Percentiles rank a stretch among this genome's conserved stretches.
These are phyloP conservation scores for Pyrenula massariospora DNA, from an alignment of 495 filamentous ascomycete species.

Conservation along the genomic window DNA sequence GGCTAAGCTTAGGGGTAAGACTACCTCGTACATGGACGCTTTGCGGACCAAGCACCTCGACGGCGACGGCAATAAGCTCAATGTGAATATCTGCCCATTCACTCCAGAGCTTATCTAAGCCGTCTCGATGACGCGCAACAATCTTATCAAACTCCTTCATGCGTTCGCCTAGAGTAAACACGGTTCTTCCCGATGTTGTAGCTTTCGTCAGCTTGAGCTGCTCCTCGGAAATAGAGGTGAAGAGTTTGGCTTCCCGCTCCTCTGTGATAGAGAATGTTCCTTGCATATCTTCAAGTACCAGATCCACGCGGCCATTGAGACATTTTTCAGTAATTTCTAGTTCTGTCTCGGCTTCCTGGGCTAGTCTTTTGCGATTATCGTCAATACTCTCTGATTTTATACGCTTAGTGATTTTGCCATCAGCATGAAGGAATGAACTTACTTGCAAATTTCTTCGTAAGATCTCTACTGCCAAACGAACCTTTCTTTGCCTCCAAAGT, in stretches of 20 bases:
- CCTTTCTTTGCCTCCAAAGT: background rate
- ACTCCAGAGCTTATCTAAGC: constrained; percentile 5
- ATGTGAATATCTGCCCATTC: constrained; percentile 9
- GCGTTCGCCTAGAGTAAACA: constrained; percentile 6
- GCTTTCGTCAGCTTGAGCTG: constrained; percentile 3
- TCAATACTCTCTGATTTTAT: background rate
- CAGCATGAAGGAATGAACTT: background rate
- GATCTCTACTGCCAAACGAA: background rate
- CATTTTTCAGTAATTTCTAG: constrained; percentile 2
- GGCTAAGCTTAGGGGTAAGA: background rate
- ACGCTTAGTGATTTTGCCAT: background rate
- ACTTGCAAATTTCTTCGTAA: background rate
- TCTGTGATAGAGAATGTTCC: background rate
- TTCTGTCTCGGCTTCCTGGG: constrained; percentile 1
- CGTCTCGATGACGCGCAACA: constrained; percentile 4
- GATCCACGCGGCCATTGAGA: background rate
- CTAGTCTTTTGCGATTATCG: background rate
- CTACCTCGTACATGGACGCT: background rate
- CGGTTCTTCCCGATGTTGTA: constrained; percentile 3
- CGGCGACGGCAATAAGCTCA: constrained; percentile 2
- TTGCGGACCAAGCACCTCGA: constrained; percentile 4
- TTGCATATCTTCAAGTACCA: background rate
- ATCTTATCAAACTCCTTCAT: constrained; percentile 11
- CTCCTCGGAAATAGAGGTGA: constrained; percentile 4
- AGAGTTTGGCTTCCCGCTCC: constrained; percentile 1